Conservation (phyloP, 352 stramenopile species). For the Phytophthora palmivora region DNA sequence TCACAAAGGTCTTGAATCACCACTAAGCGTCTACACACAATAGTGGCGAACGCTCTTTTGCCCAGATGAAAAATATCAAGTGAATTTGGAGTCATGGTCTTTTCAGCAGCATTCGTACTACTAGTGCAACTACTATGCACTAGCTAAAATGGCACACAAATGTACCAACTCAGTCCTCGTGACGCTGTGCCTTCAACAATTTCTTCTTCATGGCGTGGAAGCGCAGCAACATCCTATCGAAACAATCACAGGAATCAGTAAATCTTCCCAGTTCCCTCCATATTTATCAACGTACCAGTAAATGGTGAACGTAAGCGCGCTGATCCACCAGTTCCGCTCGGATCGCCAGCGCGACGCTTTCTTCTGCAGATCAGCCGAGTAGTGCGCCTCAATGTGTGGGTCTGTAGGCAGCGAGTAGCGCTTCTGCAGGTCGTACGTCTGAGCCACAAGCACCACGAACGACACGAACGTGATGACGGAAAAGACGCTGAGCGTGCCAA, state of each 20-base stretch:
- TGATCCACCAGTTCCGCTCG: conserved; percentile 89
- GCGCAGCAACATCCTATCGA: conserved; percentile 75
- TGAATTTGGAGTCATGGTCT: no score
- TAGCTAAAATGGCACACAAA: no score
- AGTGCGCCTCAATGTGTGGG: conserved; percentile 58
- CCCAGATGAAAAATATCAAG: no score
- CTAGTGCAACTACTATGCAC: no score
- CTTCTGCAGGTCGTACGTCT: conserved; percentile 88
- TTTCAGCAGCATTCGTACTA: no score
- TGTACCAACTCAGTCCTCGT: conserved; percentile 50
- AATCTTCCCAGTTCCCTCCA: background rate
- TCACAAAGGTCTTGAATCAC: no score
- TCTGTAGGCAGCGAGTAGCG: conserved; percentile 51
- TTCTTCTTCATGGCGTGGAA: conserved; percentile 87
- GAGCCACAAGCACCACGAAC: conserved; percentile 69
- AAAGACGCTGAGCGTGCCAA: conserved; percentile 77
- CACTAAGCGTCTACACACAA: no score
- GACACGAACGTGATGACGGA: conserved; percentile 78
- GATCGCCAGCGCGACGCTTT: conserved; percentile 79
- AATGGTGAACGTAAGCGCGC: conserved; percentile 84
- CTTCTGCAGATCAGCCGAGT: conserved; percentile 80
- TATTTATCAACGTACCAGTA: conserved; percentile 62
- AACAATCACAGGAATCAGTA: conserved; percentile 14
- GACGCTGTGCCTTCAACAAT: conserved; percentile 66
- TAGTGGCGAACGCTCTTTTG: no score